Evolutionary conservation across 208 protist species (phyloP).

Genomic region (Trypanosoma congolense): DNA sequence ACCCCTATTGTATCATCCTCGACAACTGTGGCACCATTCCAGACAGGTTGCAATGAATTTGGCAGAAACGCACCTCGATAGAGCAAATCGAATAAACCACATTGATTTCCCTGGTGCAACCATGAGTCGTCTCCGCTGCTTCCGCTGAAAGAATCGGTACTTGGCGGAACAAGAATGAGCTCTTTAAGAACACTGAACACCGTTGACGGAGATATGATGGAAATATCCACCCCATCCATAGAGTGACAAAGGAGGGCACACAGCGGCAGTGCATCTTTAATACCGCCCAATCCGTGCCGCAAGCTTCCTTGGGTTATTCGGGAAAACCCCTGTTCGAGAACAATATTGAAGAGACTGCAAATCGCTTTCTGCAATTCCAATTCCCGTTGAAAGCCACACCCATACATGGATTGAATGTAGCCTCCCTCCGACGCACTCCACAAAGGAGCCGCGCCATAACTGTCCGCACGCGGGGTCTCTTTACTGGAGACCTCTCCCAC

Average conservation of each 20-base stretch:
- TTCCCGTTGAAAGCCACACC: conserved; percentile 76
- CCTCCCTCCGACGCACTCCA: conserved; percentile 27
- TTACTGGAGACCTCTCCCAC: neutral
- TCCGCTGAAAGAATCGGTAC: conserved; percentile 22
- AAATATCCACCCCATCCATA: conserved; percentile 83
- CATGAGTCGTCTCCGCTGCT: conserved; percentile 13
- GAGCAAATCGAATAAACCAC: conserved; percentile 55
- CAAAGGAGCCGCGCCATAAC: neutral
- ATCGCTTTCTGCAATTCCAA: conserved; percentile 66
- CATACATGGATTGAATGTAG: conserved; percentile 64
- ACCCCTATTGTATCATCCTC: conserved; percentile 80
- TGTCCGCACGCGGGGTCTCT: neutral
- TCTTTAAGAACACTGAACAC: conserved; percentile 71
- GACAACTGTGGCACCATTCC: conserved; percentile 62
- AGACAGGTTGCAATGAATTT: conserved; percentile 66
- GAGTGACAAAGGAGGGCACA: conserved; percentile 82
- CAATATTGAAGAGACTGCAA: conserved; percentile 71
- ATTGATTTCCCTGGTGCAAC: conserved; percentile 11
- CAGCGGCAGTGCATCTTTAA: conserved; percentile 35
- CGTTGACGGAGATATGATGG: conserved; percentile 60
- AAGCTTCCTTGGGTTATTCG: conserved; percentile 5
- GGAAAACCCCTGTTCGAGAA: conserved; percentile 43
- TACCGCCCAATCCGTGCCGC: conserved; percentile 10
- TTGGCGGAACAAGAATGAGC: conserved; percentile 28
- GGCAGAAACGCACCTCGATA: conserved; percentile 66